phyloP scores from a whole-genome alignment of 2,329 filamentous ascomycete species.

The Cyphellophora attinorum region DNA sequence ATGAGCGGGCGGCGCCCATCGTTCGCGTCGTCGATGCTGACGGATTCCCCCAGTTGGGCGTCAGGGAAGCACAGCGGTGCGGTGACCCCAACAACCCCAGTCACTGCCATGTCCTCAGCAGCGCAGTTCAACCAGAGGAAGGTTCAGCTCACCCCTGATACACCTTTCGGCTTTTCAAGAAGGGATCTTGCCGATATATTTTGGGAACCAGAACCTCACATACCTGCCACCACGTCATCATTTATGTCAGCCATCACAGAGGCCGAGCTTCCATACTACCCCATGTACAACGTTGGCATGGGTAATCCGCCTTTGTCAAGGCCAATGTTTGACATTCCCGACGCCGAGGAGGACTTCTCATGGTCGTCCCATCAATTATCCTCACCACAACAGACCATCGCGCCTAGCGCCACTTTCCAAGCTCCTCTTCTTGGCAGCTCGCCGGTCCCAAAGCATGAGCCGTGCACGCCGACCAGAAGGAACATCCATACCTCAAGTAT shows the following conservation, averaged over 20 bases:
- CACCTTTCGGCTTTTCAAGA: not conserved
- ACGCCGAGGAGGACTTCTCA: slow-evolving; percentile 8
- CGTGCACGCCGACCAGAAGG: slow-evolving; percentile 12
- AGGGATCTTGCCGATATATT: not conserved
- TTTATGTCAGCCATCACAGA: not conserved
- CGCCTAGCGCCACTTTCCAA: slow-evolving; percentile 16
- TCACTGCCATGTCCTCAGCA: not conserved
- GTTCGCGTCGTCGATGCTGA: not conserved
- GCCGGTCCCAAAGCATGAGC: slow-evolving; percentile 12
- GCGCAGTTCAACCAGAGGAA: not conserved
- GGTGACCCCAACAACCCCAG: not conserved
- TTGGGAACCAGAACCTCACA: not conserved
- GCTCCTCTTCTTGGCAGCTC: slow-evolving; percentile 12
- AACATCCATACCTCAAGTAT: slow-evolving; percentile 9
- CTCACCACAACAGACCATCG: slow-evolving; percentile 15
- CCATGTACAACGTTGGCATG: not conserved
- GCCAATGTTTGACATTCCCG: slow-evolving; percentile 12
- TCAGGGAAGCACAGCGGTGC: not conserved
- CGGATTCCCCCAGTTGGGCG: not conserved
- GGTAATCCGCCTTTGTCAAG: slow-evolving; percentile 15
- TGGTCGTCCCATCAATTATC: slow-evolving; percentile 5
- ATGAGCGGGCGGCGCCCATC: not conserved
- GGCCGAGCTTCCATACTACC: not conserved
- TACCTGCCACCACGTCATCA: not conserved
- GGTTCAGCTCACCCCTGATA: not conserved